Base-by-base conservation (phyloP, 2,329 filamentous ascomycete species). In the Sporothrix inflata region DNA sequence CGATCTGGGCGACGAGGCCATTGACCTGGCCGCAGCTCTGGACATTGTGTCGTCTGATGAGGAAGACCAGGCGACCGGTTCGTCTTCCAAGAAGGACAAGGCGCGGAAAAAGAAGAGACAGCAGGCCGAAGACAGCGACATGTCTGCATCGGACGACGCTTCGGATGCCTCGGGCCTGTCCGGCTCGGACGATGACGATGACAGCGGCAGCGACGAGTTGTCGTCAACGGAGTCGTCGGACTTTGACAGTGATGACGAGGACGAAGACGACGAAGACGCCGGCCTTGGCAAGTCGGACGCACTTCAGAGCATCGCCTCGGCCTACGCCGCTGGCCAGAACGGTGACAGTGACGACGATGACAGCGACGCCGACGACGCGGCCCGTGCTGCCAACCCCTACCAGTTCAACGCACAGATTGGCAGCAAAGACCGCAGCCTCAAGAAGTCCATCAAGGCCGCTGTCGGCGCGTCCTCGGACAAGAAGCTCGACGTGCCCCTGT, bases 401-500 rank as follows among this genome's bases (percentile, higher is more conserved):
- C 30, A 53, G 66, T 74, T 74, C 53, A 40, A 30, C 47, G 71
- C 68, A 53, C 4, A 42, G 16, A 45, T 68, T 8, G 40, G 63
- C 63, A 69, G 42, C 60, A 72, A 70, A 57, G 70, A 72, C 70
- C 40, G 45, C 34, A 68, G 38, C 57, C 71, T 94, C 77, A 94
- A 93, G 79, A 94, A 91, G 77, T 91, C 93, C 0, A 85, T 96
- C 67, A 96, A 95, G 69, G 81, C 86, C 92, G 74, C 86, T 94
- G 78, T 87, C 85, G 76, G 86, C 77, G 79, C 84, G 81, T 84
- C 89, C 84, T 75, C 89, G 70, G 87, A 87, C 34, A 88, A 90
- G 70, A 97, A 94, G 81, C 86, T 98, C 4, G 90, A 92, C 40
- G 92, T 94, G 1, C 94, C 95, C 16, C 85, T 98, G 5, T 89